Conservation (phyloP, 305 asterid genomes). For the Fraxinus albicans region DNA sequence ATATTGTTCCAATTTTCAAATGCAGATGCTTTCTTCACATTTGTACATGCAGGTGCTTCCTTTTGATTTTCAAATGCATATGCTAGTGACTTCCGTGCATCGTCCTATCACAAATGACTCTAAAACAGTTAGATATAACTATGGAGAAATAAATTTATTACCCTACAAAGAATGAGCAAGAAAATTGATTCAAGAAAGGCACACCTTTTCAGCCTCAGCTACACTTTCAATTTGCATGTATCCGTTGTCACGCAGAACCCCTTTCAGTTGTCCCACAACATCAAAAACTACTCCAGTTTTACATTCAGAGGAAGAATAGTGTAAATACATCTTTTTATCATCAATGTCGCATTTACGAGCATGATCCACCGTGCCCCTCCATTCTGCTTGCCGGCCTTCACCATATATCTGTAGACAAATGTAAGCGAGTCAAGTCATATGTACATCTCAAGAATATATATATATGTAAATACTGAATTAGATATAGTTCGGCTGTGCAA, state of each 20-base stretch:
- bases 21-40: slow-evolving; percentile 18
- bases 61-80: neutral
- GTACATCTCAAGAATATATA: neutral
- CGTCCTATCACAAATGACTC: slow-evolving; percentile 27
- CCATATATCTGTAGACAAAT: slow-evolving; percentile 26
- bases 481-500: neutral
- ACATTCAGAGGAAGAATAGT: slow-evolving; percentile 13
- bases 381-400: neutral
- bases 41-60: neutral
- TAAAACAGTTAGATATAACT: neutral
- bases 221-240: slow-evolving; percentile 18
- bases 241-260: slow-evolving; percentile 25
- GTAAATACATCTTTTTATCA: slow-evolving; percentile 10
- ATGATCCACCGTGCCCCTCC: slow-evolving; percentile 31
- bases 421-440: neutral
- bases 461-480: neutral
- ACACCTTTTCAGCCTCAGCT: slow-evolving; percentile 35
- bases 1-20: slow-evolving; percentile 25
- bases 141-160: neutral
- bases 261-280: slow-evolving; percentile 33
- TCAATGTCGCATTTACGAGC: slow-evolving; percentile 35
- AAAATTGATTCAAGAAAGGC: neutral
- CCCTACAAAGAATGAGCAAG: slow-evolving; percentile 10
- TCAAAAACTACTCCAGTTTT: slow-evolving; percentile 31
- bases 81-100: slow-evolving; percentile 25